Percentiles rank a stretch among this genome's conserved stretches.
Evolutionary conservation across 371 early-diverging fungal genomes (phyloP).

Genomic region (Nematocida major): DNA sequence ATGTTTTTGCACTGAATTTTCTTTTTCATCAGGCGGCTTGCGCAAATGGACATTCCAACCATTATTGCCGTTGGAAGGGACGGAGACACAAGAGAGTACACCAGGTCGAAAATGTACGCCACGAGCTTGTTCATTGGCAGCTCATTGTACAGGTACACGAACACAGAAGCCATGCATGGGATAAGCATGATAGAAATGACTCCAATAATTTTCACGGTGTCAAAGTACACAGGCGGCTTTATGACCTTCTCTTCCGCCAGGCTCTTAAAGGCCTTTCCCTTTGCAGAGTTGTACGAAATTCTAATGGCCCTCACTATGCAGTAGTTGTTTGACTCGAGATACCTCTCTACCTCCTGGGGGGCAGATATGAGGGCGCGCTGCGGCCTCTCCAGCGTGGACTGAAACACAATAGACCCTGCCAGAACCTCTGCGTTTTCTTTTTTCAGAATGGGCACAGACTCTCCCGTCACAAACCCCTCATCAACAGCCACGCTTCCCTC

Average conservation of each 20-base stretch:
- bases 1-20: slow-evolving; percentile 85
- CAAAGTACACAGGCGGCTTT: slow-evolving; percentile 82
- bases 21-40: slow-evolving; percentile 71
- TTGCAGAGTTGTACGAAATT: slow-evolving; percentile 90
- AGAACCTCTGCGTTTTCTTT: slow-evolving; percentile 48
- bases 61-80: slow-evolving; percentile 84
- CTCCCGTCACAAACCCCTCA: slow-evolving; percentile 97
- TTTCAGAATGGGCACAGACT: slow-evolving; percentile 80
- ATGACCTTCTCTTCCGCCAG: slow-evolving; percentile 87
- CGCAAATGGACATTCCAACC: slow-evolving; percentile 86
- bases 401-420: slow-evolving; percentile 52
- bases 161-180: slow-evolving; percentile 7
- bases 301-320: slow-evolving; percentile 74
- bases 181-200: neutral
- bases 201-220: slow-evolving; percentile 69
- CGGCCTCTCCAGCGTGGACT: slow-evolving; percentile 9
- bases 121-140: neutral
- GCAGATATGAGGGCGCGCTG: neutral
- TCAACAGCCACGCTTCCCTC: slow-evolving; percentile 90
- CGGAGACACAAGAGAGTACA: slow-evolving; percentile 59
- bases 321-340: slow-evolving; percentile 50
- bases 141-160: neutral
- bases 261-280: slow-evolving; percentile 82
- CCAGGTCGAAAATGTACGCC: slow-evolving; percentile 54
- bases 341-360: neutral